Conservation (phyloP, 257 asterid genomes). For the Ocimum tenuiflorum region DNA sequence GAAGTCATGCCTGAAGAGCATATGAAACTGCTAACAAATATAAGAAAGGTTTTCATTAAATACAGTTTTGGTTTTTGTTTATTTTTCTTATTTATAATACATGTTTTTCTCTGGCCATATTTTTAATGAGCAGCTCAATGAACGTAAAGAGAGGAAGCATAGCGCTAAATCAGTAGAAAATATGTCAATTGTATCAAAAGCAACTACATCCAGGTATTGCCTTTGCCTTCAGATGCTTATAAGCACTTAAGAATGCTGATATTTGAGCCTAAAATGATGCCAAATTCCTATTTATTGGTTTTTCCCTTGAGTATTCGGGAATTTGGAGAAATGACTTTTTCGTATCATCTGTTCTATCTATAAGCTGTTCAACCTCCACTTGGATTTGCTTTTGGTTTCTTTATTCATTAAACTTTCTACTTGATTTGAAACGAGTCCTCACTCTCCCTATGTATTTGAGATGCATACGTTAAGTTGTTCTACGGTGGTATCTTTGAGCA, state of each 20-base stretch:
- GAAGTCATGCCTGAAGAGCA: conserved; percentile 93
- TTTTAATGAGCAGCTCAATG: conserved; percentile 56
- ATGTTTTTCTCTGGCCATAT: neutral
- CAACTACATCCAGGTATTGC: conserved; percentile 81
- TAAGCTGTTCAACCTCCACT: neutral
- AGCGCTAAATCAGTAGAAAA: conserved; percentile 45
- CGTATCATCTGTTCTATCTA: neutral
- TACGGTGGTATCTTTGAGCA: neutral
- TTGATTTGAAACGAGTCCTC: neutral
- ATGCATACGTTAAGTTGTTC: neutral
- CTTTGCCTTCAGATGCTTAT: neutral
- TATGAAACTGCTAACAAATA: conserved; percentile 83
- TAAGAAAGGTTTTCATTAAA: conserved; percentile 58
- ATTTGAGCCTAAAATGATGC: neutral
- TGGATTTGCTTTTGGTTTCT: neutral
- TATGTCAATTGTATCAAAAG: conserved; percentile 56
- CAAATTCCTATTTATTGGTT: neutral
- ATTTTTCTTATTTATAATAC: neutral
- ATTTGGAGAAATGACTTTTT: neutral
- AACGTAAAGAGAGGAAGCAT: conserved; percentile 61
- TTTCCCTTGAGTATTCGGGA: neutral
- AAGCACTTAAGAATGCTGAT: neutral
- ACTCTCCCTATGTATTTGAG: no score
- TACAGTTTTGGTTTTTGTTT: neutral
- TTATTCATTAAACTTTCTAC: neutral